Evolutionary conservation across 2,329 filamentous ascomycete genomes (phyloP).

Genomic region (Rutstroemia sp.): DNA sequence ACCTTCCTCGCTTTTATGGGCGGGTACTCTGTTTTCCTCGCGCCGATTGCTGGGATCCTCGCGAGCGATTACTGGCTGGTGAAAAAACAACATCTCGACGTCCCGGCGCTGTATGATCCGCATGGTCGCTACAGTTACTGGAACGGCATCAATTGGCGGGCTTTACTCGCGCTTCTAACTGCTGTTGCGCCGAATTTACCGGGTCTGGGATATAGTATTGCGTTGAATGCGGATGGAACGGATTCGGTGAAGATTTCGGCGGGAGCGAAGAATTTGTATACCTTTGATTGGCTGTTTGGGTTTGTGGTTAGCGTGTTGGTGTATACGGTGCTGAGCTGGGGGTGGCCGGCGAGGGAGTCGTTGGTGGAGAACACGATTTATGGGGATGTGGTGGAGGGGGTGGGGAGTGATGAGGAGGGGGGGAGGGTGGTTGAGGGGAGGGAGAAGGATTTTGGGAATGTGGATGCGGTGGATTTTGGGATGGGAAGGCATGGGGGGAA

Average conservation of each 20-base stretch:
- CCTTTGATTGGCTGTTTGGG: constrained; percentile 60
- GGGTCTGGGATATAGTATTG: constrained; percentile 22
- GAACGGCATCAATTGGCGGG: constrained; percentile 27
- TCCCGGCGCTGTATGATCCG: constrained; percentile 32
- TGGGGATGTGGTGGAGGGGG: constrained; percentile 23
- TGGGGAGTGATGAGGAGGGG: background rate
- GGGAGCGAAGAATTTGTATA: constrained; percentile 48
- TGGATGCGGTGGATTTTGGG: constrained; percentile 14
- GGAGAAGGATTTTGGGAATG: constrained; percentile 13
- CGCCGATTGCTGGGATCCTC: constrained; percentile 52
- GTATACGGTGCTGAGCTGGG: constrained; percentile 43
- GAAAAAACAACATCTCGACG: constrained; percentile 30
- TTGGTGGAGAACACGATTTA: constrained; percentile 37
- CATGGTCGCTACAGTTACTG: constrained; percentile 22
- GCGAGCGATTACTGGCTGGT: constrained; percentile 51
- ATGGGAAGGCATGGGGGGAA: background rate
- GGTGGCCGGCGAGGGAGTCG: constrained; percentile 43
- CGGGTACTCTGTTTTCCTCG: constrained; percentile 56
- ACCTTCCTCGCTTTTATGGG: constrained; percentile 59
- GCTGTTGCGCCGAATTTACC: constrained; percentile 23
- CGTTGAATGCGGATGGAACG: background rate
- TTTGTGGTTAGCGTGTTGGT: constrained; percentile 49
- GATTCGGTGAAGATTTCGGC: constrained; percentile 26
- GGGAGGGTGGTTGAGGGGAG: background rate
- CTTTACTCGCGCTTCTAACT: constrained; percentile 20